phyloP scores from a whole-genome alignment of 2,329 filamentous ascomycete genomes.

The Aspergillus pseudotamarii region DNA sequence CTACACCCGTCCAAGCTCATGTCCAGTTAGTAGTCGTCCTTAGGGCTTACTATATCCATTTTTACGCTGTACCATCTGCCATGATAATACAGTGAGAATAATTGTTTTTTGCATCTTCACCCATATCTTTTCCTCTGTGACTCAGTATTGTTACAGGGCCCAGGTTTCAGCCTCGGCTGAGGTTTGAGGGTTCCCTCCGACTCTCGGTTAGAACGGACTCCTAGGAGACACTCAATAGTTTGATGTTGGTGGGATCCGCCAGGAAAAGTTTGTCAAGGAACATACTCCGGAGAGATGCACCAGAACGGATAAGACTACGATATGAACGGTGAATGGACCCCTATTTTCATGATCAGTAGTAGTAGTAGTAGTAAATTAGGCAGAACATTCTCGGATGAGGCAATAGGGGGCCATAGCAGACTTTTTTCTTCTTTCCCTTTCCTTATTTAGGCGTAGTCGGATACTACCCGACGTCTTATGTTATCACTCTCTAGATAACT shows the following conservation, averaged over 20 bases:
- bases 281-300: background rate
- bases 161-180: background rate
- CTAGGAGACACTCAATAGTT: background rate
- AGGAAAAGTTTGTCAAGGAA: background rate
- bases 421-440: background rate
- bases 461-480: background rate
- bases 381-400: background rate
- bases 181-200: background rate
- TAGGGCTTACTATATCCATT: background rate
- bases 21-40: background rate
- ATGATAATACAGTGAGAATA: background rate
- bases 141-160: background rate
- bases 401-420: background rate
- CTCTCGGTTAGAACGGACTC: background rate
- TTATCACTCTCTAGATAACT: background rate
- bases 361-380: background rate
- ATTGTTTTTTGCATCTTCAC: background rate
- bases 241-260: background rate
- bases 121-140: background rate
- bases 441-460: background rate
- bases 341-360: background rate
- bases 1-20: constrained; percentile 7
- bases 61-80: background rate
- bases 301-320: background rate
- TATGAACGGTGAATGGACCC: background rate